Evolutionary conservation across 2,329 filamentous ascomycete species (phyloP).

Genomic region (Harringtonia aguacate): DNA sequence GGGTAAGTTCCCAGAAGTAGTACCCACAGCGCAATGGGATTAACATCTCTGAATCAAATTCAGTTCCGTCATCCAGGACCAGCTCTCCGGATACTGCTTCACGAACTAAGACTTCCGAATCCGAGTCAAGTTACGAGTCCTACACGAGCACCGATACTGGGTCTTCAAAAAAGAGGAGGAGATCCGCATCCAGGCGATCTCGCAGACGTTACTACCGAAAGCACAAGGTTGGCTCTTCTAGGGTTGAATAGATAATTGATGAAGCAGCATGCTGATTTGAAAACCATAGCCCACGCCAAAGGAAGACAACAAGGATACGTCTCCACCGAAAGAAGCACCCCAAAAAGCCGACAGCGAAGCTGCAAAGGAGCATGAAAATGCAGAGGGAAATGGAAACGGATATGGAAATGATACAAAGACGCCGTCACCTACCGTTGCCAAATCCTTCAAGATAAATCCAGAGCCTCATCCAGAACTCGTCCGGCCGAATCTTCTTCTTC

Average conservation of each 20-base stretch:
- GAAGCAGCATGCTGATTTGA: background rate
- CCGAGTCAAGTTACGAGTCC: slow-evolving; percentile 1
- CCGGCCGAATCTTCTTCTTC: slow-evolving; percentile 32
- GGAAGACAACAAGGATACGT: background rate
- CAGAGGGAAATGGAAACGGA: too few species aligned
- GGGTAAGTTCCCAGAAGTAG: too few species aligned
- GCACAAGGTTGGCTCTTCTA: background rate
- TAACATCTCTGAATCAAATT: background rate
- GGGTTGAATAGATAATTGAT: background rate
- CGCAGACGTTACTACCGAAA: background rate
- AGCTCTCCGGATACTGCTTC: background rate
- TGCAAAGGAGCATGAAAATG: background rate
- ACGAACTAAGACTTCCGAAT: background rate
- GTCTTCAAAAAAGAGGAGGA: background rate
- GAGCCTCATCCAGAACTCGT: background rate
- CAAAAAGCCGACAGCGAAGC: too few species aligned
- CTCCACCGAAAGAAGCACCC: background rate
- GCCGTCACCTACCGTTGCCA: background rate
- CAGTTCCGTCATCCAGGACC: background rate
- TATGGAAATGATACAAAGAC: background rate
- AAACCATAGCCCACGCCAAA: background rate
- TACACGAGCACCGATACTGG: slow-evolving; percentile 1
- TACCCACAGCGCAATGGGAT: too few species aligned
- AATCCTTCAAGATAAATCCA: slow-evolving; percentile 5
- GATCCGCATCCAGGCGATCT: background rate